Percentiles rank a stretch among this genome's conserved stretches.
These are phyloP conservation scores for Heliocybe sulcata DNA, from an alignment of 1,284 basidiomycete genomes.

Conservation along the genomic window DNA sequence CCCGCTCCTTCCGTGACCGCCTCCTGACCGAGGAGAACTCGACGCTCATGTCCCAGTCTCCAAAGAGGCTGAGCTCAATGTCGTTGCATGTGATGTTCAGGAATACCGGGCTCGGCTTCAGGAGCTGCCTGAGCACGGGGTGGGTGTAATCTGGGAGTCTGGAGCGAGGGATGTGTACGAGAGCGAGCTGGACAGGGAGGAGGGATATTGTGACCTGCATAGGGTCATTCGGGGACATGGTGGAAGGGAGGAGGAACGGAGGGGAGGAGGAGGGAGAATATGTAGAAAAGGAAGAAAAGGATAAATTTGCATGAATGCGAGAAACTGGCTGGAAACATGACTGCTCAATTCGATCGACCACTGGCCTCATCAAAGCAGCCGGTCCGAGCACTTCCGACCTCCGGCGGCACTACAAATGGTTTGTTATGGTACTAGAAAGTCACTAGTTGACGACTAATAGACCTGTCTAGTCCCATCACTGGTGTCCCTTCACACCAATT, in stretches of 20 bases:
- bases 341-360: background rate
- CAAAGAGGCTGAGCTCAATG: constrained; percentile 67
- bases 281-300: constrained; percentile 3
- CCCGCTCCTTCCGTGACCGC: constrained; percentile 19
- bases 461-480: background rate
- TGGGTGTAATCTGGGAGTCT: constrained; percentile 52
- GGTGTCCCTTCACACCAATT: background rate
- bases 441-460: background rate
- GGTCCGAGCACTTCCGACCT: background rate
- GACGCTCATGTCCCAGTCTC: constrained; percentile 46
- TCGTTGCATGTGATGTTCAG: constrained; percentile 72
- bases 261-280: constrained; percentile 3
- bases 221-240: constrained; percentile 6
- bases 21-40: constrained; percentile 49
- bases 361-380: background rate
- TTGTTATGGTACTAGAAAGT: background rate
- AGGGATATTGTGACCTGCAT: constrained; percentile 53
- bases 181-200: constrained; percentile 60
- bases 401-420: background rate
- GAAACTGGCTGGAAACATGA: background rate
- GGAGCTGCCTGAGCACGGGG: constrained; percentile 59
- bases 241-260: constrained; percentile 13
- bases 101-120: constrained; percentile 57
- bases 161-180: constrained; percentile 63
- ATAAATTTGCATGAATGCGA: background rate